These are phyloP conservation scores for Euphorbia neoarborescens DNA, from an alignment of 441 rosid genomes.

Conservation along the genomic window DNA sequence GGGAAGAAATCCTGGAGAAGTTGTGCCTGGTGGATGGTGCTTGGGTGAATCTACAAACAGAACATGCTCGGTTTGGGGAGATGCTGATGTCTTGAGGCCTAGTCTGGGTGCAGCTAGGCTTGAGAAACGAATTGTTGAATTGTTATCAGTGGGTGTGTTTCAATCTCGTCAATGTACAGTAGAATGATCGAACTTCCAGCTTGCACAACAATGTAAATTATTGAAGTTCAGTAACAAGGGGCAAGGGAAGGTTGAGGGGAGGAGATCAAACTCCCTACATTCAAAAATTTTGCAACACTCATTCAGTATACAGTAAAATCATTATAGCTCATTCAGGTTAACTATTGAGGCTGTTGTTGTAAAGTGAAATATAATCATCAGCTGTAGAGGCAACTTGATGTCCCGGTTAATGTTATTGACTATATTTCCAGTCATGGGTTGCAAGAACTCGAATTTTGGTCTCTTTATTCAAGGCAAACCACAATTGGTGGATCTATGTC, in stretches of 20 bases:
- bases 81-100: conserved; percentile 71
- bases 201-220: neutral
- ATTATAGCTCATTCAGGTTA: neutral
- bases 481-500: conserved; percentile 11
- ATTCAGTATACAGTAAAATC: neutral
- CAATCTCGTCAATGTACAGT: conserved; percentile 50
- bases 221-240: neutral
- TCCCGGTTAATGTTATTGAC: neutral
- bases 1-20: conserved; percentile 40
- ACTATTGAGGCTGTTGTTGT: conserved; percentile 21
- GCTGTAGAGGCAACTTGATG: neutral
- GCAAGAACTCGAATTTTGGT: neutral
- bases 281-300: conserved; percentile 11
- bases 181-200: conserved; percentile 30
- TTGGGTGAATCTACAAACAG: conserved; percentile 48
- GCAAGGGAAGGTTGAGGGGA: neutral
- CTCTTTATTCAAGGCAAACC: neutral
- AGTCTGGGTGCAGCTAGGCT: conserved; percentile 75
- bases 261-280: neutral
- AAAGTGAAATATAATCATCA: conserved; percentile 9
- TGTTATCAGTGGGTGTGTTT: conserved; percentile 45
- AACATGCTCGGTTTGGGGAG: conserved; percentile 73
- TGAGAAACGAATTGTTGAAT: conserved; percentile 47
- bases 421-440: neutral
- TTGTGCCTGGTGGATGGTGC: conserved; percentile 94